Base-by-base conservation (phyloP, 2,329 filamentous ascomycete species). In the Monilinia fructigena region DNA sequence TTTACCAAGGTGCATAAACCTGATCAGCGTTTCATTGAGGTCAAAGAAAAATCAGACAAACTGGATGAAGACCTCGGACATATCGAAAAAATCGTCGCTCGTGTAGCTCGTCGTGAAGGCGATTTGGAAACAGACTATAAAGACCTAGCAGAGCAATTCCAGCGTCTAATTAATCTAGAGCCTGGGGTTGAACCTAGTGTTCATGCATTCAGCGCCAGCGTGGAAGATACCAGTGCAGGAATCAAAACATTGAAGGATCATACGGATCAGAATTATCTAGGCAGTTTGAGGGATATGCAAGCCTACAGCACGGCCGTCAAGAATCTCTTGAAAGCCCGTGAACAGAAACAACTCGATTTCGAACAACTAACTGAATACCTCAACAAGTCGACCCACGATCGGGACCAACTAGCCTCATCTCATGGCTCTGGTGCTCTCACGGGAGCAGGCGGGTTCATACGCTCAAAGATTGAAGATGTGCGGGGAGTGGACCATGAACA, bases 261-360 rank as follows among this genome's bases (percentile, higher is more conserved):
- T 74, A 98, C 94, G 0, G 95, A 99, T 76, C 93, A 96, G 74
- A 93, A 97, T 78, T 99, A 99, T 76, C 86, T 99, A 1, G 92
- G 92, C 71, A 94, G 90, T 65, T 83, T 99, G 63, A 88, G 93
- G 61, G 95, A 99, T 79, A 97, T 98, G 93, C 91, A 96, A 74
- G 90, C 93, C 35, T 99, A 98, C 79, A 94, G 93, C 71, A 81
- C 86, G n/a, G 90, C 93, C 0, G 82, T 98, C 56, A 96, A 96
- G 78, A 84, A 87, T 31, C 87, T 99, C 6, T 87, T 99, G 70
- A 96, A 96, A 78, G 92, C 92, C 1, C 89, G 95, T 47, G 95
- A 99, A 80, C 93, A 96, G 80, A 99, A 99, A 77, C 95, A 99
- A 77, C 89, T 99, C 67, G 95, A 99, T 80, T 97, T 94, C 75